phyloP scores from a whole-genome alignment of 1,139 yeast species.

The Eremothecium cymbalariae region DNA sequence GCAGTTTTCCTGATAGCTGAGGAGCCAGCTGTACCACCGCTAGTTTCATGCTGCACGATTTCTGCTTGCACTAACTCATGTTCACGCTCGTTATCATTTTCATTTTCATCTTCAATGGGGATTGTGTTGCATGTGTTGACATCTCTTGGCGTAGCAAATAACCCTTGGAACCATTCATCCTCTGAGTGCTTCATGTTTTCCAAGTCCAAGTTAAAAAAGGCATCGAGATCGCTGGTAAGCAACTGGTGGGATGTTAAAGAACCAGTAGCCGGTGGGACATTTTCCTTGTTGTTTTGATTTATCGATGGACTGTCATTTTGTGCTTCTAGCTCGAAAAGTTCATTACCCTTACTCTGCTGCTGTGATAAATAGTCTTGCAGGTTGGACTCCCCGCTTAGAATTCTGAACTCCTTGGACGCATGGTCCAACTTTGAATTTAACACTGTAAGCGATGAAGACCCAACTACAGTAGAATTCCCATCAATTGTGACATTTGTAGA shows the following conservation, averaged over 20 bases:
- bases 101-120: constrained; percentile 28
- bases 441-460: no score
- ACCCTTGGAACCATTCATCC: constrained; percentile 12
- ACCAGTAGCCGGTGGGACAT: constrained; percentile 14
- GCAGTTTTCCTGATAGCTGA: no score
- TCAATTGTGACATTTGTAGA: no score
- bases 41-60: constrained; percentile 7
- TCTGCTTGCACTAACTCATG: neutral
- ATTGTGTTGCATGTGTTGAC: constrained; percentile 36
- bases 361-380: constrained; percentile 8
- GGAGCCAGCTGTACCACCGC: no score
- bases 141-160: constrained; percentile 36
- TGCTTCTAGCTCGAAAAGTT: constrained; percentile 6
- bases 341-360: constrained; percentile 5
- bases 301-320: constrained; percentile 1
- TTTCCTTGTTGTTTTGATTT: constrained; percentile 15
- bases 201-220: constrained; percentile 1
- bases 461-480: no score
- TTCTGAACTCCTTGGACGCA: constrained; percentile 6
- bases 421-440: no score
- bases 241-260: constrained; percentile 2
- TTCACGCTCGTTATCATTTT: constrained; percentile 9
- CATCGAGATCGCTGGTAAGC: constrained; percentile 32
- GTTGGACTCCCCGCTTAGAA: constrained; percentile 6
- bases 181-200: constrained; percentile 4